Evolutionary conservation across 352 stramenopile species (phyloP).

Genomic region (Pythium sp.): DNA sequence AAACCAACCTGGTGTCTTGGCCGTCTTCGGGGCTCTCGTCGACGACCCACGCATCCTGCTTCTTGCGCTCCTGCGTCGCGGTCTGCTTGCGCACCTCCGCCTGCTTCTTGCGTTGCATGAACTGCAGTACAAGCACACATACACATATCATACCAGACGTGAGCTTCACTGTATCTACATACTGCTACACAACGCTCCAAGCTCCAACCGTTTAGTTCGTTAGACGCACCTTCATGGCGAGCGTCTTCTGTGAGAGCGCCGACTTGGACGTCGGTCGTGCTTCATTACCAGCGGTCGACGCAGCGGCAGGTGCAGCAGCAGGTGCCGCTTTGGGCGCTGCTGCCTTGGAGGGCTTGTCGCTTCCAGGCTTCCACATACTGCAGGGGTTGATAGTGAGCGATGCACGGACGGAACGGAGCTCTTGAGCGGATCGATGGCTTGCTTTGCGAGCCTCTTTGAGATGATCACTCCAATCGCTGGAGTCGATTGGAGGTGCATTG

Average conservation of each 20-base stretch:
- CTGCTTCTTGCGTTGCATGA: constrained; percentile 85
- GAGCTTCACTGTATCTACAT: background rate
- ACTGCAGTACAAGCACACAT: constrained; percentile 29
- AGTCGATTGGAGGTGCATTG: constrained; percentile 12
- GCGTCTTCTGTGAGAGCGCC: constrained; percentile 73
- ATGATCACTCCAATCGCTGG: background rate
- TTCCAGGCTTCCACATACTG: constrained; percentile 26
- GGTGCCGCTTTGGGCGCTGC: background rate
- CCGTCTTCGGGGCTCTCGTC: constrained; percentile 28
- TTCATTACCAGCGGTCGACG: constrained; percentile 15
- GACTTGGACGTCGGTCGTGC: constrained; percentile 40
- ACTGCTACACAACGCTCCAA: background rate
- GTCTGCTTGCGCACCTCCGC: constrained; percentile 50
- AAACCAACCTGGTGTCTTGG: constrained; percentile 14
- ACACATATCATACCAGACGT: background rate
- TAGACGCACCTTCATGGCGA: constrained; percentile 79
- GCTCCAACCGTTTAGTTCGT: too few relatives aligned
- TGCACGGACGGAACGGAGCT: background rate
- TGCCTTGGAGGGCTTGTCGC: constrained; percentile 9
- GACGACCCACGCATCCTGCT: constrained; percentile 57
- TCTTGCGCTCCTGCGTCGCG: constrained; percentile 48
- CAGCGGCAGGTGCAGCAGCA: constrained; percentile 6
- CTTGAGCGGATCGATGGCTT: constrained; percentile 2
- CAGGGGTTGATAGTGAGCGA: background rate
- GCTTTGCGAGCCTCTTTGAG: background rate